Evolutionary conservation across 345 rosid genomes (phyloP).

Genomic region (Syzygium oleosum): DNA sequence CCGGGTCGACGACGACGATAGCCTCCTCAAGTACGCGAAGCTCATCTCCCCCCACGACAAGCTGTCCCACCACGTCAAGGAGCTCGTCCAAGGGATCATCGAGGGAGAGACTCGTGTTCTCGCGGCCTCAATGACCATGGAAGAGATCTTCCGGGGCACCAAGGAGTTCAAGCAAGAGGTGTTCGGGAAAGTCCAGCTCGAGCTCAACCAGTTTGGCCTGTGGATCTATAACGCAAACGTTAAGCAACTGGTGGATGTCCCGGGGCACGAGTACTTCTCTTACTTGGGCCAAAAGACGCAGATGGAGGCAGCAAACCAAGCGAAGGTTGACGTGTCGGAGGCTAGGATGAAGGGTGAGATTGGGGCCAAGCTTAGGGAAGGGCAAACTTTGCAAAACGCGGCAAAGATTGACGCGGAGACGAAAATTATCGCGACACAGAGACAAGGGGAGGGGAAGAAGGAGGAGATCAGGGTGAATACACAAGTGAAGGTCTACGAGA

Average conservation of each 20-base stretch:
- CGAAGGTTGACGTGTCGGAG: slow-evolving; percentile 65
- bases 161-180: slow-evolving; percentile 71
- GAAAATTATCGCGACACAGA: slow-evolving; percentile 40
- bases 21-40: slow-evolving; percentile 56
- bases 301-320: slow-evolving; percentile 83
- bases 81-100: slow-evolving; percentile 72
- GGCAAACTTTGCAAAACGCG: slow-evolving; percentile 64
- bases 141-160: slow-evolving; percentile 65
- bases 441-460: slow-evolving; percentile 60
- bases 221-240: slow-evolving; percentile 71
- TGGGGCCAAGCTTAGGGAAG: slow-evolving; percentile 44
- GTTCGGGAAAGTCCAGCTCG: slow-evolving; percentile 69
- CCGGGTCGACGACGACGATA: slow-evolving; percentile 34
- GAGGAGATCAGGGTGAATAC: slow-evolving; percentile 62
- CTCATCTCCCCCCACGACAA: slow-evolving; percentile 64
- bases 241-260: slow-evolving; percentile 82
- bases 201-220: slow-evolving; percentile 67
- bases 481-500: slow-evolving; percentile 64
- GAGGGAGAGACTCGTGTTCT: slow-evolving; percentile 87
- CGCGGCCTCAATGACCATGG: slow-evolving; percentile 93
- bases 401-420: slow-evolving; percentile 75
- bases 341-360: slow-evolving; percentile 82
- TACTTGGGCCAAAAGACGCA: slow-evolving; percentile 85
- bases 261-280: slow-evolving; percentile 77
- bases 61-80: slow-evolving; percentile 53